Percentiles rank a stretch among this genome's conserved stretches.
phyloP scores from a whole-genome alignment of 257 asterid species.

The Solanum chmielewskii region DNA sequence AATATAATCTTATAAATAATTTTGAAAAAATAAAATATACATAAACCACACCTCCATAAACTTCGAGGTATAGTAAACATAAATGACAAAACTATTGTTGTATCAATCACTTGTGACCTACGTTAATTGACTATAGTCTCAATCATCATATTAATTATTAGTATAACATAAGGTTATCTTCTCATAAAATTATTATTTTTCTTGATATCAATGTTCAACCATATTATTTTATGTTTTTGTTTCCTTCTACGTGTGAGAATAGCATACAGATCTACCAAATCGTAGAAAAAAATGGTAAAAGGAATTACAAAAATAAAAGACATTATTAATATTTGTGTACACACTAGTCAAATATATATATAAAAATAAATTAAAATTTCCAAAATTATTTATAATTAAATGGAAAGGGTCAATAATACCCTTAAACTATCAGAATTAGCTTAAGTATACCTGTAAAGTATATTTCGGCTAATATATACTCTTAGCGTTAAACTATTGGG shows the following conservation, averaged over 20 bases:
- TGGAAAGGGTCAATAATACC: too few relatives aligned
- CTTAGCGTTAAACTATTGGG: too few relatives aligned
- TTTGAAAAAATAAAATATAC: too few relatives aligned
- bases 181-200: neutral
- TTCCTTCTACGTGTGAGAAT: neutral
- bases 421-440: too few relatives aligned
- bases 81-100: neutral
- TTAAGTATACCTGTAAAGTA: rapidly evolving
- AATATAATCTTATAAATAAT: too few relatives aligned
- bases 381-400: neutral
- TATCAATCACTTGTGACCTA: neutral
- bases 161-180: neutral
- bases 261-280: neutral
- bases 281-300: neutral
- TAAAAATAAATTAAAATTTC: neutral
- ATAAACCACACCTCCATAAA: neutral
- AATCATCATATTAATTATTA: neutral
- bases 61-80: neutral
- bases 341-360: neutral
- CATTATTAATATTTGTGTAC: neutral
- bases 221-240: neutral
- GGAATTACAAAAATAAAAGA: neutral
- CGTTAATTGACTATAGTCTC: neutral
- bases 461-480: too few relatives aligned
- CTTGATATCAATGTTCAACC: neutral